Percentiles rank a stretch among this genome's conserved stretches.
phyloP scores from a whole-genome alignment of 2,329 filamentous ascomycete species.

The Exophiala sp. region DNA sequence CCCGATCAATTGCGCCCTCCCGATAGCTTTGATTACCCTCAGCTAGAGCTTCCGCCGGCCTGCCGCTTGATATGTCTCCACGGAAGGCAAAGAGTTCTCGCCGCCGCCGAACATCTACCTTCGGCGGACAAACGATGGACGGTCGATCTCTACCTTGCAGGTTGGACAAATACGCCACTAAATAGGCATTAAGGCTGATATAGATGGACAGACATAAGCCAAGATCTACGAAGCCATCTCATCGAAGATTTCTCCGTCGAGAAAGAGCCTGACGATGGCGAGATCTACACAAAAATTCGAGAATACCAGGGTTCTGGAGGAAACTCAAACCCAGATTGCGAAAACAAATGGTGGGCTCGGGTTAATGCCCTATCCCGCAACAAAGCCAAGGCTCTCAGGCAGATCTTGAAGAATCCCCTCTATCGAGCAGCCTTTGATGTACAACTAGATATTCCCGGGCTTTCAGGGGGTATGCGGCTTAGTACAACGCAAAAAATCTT shows the following conservation, averaged over 20 bases:
- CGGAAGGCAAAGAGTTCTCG: conserved; percentile 28
- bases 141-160: conserved; percentile 33
- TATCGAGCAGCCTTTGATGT: conserved; percentile 33
- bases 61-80: conserved; percentile 29
- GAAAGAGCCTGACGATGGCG: conserved; percentile 28
- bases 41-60: conserved; percentile 24
- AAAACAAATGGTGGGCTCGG: conserved; percentile 22
- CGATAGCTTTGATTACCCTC: conserved; percentile 14
- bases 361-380: conserved; percentile 28
- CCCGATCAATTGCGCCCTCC: conserved; percentile 6
- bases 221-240: conserved; percentile 28
- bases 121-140: conserved; percentile 29
- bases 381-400: conserved; percentile 27
- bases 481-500: conserved; percentile 31
- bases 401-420: conserved; percentile 29
- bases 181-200: not conserved
- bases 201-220: conserved; percentile 27
- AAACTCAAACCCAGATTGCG: conserved; percentile 23
- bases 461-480: conserved; percentile 34
- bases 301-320: conserved; percentile 24
- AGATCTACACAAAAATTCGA: conserved; percentile 33
- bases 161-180: conserved; percentile 14
- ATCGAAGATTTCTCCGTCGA: conserved; percentile 33
- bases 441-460: conserved; percentile 32
- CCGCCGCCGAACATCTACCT: conserved; percentile 25